Percentiles rank a stretch among this genome's conserved stretches.
Evolutionary conservation across 306 rosid genomes (phyloP).

Genomic region (Trifolium dubium): DNA sequence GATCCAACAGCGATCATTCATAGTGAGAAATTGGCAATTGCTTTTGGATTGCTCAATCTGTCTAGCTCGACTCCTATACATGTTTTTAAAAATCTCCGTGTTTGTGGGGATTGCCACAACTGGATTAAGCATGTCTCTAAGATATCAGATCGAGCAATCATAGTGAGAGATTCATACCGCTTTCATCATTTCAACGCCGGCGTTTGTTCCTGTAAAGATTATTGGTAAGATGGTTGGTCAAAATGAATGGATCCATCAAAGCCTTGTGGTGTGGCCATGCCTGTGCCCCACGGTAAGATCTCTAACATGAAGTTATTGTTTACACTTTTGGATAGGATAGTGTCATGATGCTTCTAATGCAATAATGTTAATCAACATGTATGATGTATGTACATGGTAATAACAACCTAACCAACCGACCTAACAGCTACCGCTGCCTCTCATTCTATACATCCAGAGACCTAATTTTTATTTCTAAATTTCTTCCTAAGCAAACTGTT

Average conservation of each 20-base stretch:
- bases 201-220: conserved; percentile 77
- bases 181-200: conserved; percentile 87
- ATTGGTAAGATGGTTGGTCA: conserved; percentile 58
- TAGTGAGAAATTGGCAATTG: conserved; percentile 83
- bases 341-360: conserved; percentile 25
- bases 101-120: conserved; percentile 86
- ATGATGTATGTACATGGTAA: background rate
- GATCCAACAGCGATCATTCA: conserved; percentile 61
- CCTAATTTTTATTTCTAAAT: background rate
- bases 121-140: conserved; percentile 80
- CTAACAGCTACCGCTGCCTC: background rate
- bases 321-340: conserved; percentile 26
- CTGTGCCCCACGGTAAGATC: conserved; percentile 25
- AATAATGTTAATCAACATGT: conserved; percentile 7
- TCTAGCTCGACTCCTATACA: conserved; percentile 56
- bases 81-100: conserved; percentile 83
- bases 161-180: conserved; percentile 81
- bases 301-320: conserved; percentile 11
- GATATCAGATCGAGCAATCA: conserved; percentile 59
- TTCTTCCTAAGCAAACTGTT: background rate
- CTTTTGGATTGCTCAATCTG: conserved; percentile 76
- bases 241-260: conserved; percentile 29
- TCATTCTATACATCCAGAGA: background rate
- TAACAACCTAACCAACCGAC: too few species aligned
- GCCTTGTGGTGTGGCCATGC: conserved; percentile 5